Percentiles rank a stretch among this genome's conserved stretches.
These are phyloP conservation scores for Clonostachys rosea DNA, from an alignment of 2,329 filamentous ascomycete species.

Conservation along the genomic window DNA sequence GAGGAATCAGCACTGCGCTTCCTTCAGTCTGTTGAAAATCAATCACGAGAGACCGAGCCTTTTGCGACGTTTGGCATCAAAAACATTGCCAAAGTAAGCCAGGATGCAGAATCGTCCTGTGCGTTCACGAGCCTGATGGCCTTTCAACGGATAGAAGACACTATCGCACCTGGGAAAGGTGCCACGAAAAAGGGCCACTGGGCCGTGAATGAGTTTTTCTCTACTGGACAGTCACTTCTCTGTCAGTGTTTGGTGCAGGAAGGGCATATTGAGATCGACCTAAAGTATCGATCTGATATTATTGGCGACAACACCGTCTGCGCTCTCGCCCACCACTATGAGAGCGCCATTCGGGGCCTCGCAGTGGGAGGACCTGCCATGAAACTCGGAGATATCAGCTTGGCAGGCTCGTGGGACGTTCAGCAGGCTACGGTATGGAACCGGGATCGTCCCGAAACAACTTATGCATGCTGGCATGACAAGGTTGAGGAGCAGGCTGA, in stretches of 20 bases:
- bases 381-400: not conserved
- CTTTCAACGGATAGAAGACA: no score
- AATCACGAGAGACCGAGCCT: no score
- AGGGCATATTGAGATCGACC: not conserved
- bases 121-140: conserved; percentile 5
- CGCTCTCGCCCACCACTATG: not conserved
- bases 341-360: not conserved
- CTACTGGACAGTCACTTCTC: no score
- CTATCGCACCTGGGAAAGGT: no score
- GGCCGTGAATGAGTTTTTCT: no score
- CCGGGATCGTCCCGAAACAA: no score
- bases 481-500: not conserved
- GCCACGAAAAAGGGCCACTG: no score
- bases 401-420: not conserved
- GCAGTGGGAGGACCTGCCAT: not conserved
- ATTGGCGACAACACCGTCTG: not conserved
- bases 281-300: not conserved
- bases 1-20: no score
- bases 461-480: not conserved
- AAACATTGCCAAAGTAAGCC: conserved; percentile 6
- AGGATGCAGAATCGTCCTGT: conserved; percentile 4
- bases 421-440: conserved; percentile 4
- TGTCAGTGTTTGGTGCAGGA: no score
- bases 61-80: conserved; percentile 9
- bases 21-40: no score